phyloP scores from a whole-genome alignment of 202 grass and related monocot genomes.

The Carex sylvatica region DNA sequence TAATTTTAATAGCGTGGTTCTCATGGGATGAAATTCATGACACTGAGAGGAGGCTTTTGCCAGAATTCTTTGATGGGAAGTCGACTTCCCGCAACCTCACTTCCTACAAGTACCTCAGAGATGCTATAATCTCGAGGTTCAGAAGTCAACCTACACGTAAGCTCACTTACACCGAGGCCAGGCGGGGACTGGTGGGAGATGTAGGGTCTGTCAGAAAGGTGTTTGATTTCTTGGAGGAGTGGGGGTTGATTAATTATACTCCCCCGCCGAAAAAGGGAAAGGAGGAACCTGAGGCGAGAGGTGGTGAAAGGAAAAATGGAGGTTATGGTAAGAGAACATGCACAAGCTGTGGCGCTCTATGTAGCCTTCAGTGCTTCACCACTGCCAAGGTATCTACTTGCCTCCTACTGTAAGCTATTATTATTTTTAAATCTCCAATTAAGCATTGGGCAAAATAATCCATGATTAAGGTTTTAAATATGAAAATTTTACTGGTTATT shows the following conservation, averaged over 20 bases:
- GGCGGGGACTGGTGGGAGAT: conserved; percentile 63
- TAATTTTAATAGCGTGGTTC: conserved; percentile 73
- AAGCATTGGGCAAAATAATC: neutral
- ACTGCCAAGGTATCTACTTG: conserved; percentile 67
- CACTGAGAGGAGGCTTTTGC: conserved; percentile 73
- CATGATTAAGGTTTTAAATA: neutral
- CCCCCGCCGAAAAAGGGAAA: conserved; percentile 47
- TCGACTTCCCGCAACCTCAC: conserved; percentile 43
- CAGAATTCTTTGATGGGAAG: conserved; percentile 78
- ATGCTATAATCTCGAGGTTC: conserved; percentile 68
- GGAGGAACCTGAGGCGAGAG: conserved; percentile 26
- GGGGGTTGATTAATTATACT: conserved; percentile 92
- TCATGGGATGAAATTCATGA: conserved; percentile 71
- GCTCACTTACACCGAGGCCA: conserved; percentile 71
- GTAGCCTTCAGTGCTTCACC: conserved; percentile 72
- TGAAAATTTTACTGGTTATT: neutral
- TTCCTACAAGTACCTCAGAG: conserved; percentile 86
- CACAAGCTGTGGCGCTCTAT: conserved; percentile 53
- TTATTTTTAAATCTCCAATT: neutral
- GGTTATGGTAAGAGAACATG: conserved; percentile 55
- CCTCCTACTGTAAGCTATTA: neutral
- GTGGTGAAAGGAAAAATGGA: neutral
- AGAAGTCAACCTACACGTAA: conserved; percentile 56
- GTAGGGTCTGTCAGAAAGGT: conserved; percentile 66
- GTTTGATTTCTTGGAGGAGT: conserved; percentile 92